Evolutionary conservation across 2,329 filamentous ascomycete species (phyloP).

Genomic region (Stylonectria norvegica): DNA sequence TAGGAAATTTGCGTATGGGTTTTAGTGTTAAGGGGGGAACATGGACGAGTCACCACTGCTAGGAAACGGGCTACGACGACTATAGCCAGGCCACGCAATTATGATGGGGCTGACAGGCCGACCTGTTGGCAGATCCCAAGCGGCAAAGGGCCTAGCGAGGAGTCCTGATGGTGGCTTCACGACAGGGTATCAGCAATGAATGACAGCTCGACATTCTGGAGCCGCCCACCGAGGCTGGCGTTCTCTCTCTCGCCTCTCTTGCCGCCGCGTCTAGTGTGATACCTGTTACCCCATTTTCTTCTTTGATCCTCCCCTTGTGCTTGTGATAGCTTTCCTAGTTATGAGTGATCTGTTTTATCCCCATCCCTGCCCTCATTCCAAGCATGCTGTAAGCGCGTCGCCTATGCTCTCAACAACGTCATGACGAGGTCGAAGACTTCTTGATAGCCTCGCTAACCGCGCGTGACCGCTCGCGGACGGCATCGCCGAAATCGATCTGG

Average conservation of each 20-base stretch:
- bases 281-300: conserved; percentile 5
- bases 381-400: conserved; percentile 10
- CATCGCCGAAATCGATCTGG: conserved; percentile 27
- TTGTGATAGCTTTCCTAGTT: no score
- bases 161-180: conserved; percentile 9
- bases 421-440: conserved; percentile 5
- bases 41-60: no score
- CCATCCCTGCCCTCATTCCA: no score
- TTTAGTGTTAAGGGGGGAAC: no score
- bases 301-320: neutral
- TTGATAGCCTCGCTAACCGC: conserved; percentile 24
- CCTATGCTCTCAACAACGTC: conserved; percentile 12
- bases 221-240: neutral
- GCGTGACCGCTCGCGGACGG: conserved; percentile 25
- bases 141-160: conserved; percentile 1
- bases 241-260: no score
- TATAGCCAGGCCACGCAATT: no score
- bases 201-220: conserved; percentile 11
- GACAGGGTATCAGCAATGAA: conserved; percentile 8
- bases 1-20: no score
- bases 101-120: neutral
- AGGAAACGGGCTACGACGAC: no score
- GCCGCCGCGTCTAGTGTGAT: no score
- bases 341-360: no score
- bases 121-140: neutral